A percentile compares a stretch with the other conserved stretches of the same genome.
phyloP scores from a whole-genome alignment of 768 basidiomycete species.

The Termitomyces sp. region DNA sequence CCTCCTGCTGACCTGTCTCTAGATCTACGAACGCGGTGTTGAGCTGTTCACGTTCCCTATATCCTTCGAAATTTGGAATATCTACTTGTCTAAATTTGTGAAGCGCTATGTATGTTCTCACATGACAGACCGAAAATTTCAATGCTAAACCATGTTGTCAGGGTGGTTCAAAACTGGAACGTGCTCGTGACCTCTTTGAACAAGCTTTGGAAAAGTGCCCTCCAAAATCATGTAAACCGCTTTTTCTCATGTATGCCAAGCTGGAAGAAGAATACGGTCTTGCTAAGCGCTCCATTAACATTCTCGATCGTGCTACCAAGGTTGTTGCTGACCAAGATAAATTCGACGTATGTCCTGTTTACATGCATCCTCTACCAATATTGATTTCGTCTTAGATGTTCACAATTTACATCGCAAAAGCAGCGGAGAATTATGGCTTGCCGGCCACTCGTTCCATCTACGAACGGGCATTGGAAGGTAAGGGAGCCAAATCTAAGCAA shows the following conservation, averaged over 20 bases:
- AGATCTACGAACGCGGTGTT: conserved; percentile 96
- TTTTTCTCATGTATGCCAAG: conserved; percentile 95
- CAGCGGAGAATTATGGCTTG: conserved; percentile 90
- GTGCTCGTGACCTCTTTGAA: conserved; percentile 96
- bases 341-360: conserved; percentile 68
- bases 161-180: conserved; percentile 92
- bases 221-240: conserved; percentile 86
- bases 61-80: conserved; percentile 99
- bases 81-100: conserved; percentile 94
- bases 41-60: conserved; percentile 97
- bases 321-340: conserved; percentile 88
- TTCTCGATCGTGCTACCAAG: conserved; percentile 89
- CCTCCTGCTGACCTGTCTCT: conserved; percentile 6
- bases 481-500: not conserved
- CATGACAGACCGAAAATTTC: not conserved
- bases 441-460: conserved; percentile 97
- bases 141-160: conserved; percentile 21
- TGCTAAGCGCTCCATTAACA: conserved; percentile 92
- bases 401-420: conserved; percentile 95
- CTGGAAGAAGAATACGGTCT: conserved; percentile 94
- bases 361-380: not conserved
- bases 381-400: conserved; percentile 62
- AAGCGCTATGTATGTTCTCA: conserved; percentile 79
- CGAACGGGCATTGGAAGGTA: conserved; percentile 84
- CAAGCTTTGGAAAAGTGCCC: conserved; percentile 97